Evolutionary conservation across 106 monocot species (phyloP), one percentile per base, ranked within the genome.

Genomic region (Dendrobium officinale): DNA sequence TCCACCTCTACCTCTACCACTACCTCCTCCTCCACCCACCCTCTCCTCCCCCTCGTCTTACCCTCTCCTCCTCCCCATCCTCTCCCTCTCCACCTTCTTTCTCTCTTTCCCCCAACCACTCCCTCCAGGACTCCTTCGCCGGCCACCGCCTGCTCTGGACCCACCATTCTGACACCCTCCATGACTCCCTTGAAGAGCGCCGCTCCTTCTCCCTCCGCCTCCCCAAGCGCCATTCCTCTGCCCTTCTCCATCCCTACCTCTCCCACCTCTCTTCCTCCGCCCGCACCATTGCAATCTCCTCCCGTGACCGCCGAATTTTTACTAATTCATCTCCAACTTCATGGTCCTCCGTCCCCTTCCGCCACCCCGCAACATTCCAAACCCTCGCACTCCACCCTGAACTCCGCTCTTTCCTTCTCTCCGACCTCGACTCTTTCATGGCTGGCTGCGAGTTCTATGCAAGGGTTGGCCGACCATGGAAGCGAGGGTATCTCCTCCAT

Each of bases 171-270:
- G 93, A 96, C 85, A 88, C 96, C 73, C 85, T 96, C 72, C 85
- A 85, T 41, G 96, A 96, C 82, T 96, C 96, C 56, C 92, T 92
- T 47, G 96, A 93, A 77, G 96, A 96, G 80, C 86, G 96, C 55
- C 89, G 93, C 41, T 89, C 91, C 40, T 96, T 96, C 89, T 90
- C 96, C 16, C 89, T 96, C 55, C 93, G 89, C 67, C 86, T 91
- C 51, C 96, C 96, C 31, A 96, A 96, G 75, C 83, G 87, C 66
- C 82, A 82, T 77, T 82, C 89, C 66, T 78, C 81, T 24, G 26
- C 89, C 9, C 83, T 89, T 41, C 88, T 86, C 55, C 79, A 45
- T 6, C 78, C 89, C 19, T 96, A 96, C 78, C 88, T 96, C 40
- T 55, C 96, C 33, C 88, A 85, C 76, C 58, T 94, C 67, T 87